Conservation (phyloP, 169 alveolate species). For the Plasmodium gonderi region DNA sequence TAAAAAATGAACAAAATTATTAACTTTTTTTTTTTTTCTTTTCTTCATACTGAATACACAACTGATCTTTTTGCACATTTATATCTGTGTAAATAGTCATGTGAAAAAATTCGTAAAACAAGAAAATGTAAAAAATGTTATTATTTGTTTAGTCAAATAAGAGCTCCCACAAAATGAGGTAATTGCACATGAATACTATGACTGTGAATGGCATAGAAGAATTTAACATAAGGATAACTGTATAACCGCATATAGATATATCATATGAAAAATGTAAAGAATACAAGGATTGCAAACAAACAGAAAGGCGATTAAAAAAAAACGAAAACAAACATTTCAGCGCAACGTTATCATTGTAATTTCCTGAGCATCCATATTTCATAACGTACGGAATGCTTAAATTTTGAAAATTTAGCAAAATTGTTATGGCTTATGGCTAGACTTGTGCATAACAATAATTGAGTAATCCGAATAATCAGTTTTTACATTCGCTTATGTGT, state of each 20-base stretch:
- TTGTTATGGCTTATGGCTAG: background rate
- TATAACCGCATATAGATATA: background rate
- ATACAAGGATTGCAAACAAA: background rate
- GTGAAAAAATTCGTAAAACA: too few species aligned
- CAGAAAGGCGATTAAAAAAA: background rate
- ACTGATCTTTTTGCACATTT: background rate
- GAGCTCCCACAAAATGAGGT: background rate
- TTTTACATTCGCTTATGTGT: background rate
- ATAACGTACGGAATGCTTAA: background rate
- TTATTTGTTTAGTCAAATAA: background rate
- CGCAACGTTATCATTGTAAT: background rate
- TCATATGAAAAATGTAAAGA: background rate
- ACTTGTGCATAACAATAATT: background rate
- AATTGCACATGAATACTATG: background rate
- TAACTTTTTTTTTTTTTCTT: background rate
- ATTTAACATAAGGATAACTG: too few species aligned
- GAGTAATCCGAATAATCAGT: background rate
- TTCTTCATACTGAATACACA: too few species aligned
- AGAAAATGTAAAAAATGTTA: background rate
- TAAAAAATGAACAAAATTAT: background rate
- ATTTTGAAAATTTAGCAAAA: background rate
- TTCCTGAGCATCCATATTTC: background rate
- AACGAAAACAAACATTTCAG: too few species aligned
- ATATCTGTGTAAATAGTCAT: background rate
- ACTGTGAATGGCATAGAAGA: too few species aligned